Evolutionary conservation across 1,139 yeast genomes (phyloP), one percentile per base, ranked within the genome.

Genomic region (Hyphopichia burtonii): DNA sequence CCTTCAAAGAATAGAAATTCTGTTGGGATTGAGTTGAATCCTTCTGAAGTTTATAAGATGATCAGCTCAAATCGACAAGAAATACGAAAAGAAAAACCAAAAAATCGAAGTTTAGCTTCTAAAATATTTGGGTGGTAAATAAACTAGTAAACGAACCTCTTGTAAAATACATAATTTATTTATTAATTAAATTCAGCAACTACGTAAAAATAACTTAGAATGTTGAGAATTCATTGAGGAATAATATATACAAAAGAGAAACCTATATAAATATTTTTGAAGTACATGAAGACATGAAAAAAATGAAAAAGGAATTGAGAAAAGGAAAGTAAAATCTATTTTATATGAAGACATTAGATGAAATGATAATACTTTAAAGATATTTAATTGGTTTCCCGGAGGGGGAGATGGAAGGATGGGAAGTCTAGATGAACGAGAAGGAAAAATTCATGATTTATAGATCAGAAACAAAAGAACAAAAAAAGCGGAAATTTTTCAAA

Each of bases 41-140:
- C 66, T 1, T 45, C 51, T 12, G 62, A 60, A n/a, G 60, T 62
- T 11, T 61, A 55, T 42, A 50, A 49, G 23, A 47, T 60, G 44
- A 49, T 62, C 12, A 53, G 58, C 39, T 37, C 54, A 4, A 38
- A 36, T 17, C 37, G 41, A 27, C 42, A 25, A 42, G 41, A 43
- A 17, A 17, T 15, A 9, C 34, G 34, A 7, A 16, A 31, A 17
- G 39, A 31, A 28, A 19, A 31, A 9, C 28, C 28, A 4, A 31
- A 31, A 7, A 31, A 11, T 17, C n/a, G 34, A 36, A 54, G 62
- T 9, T 47, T 65, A 36, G 52, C 68, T 2, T 55, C 68, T 7
- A 49, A 67, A 37, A 42, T 68, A 18, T 68, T 68, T 51, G 73
- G 74, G 2, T 68, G 74, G 74, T 68, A 42, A 50, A n/a, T n/a